These are phyloP conservation scores for Xerocomus alliaceus DNA, from an alignment of 1,284 basidiomycete species.

Conservation along the genomic window DNA sequence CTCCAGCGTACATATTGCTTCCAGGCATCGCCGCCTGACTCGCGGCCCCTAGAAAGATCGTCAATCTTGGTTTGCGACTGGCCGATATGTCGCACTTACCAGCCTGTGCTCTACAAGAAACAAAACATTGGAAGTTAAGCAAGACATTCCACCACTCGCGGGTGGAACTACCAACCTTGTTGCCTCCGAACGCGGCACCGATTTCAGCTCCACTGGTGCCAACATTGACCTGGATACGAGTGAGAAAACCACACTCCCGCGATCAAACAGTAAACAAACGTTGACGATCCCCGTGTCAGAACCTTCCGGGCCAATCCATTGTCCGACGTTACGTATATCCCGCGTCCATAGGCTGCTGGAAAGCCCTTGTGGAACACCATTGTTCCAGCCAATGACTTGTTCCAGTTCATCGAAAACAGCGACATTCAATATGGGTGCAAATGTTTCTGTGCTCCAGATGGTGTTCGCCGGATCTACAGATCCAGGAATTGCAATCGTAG, in stretches of 20 bases:
- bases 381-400: slow-evolving; percentile 92
- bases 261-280: slow-evolving; percentile 47
- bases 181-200: slow-evolving; percentile 89
- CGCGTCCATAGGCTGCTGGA: slow-evolving; percentile 92
- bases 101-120: slow-evolving; percentile 73
- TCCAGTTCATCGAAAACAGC: slow-evolving; percentile 90
- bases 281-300: slow-evolving; percentile 89
- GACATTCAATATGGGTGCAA: slow-evolving; percentile 87
- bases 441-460: slow-evolving; percentile 85
- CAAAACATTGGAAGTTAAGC: slow-evolving; percentile 15
- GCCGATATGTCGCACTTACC: slow-evolving; percentile 52
- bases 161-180: slow-evolving; percentile 67
- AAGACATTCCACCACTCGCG: slow-evolving; percentile 16
- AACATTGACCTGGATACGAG: slow-evolving; percentile 74
- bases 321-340: slow-evolving; percentile 81
- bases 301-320: slow-evolving; percentile 90
- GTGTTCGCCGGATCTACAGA: slow-evolving; percentile 56
- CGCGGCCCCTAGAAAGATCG: slow-evolving; percentile 77
- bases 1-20: slow-evolving; percentile 92
- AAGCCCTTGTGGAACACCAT: slow-evolving; percentile 88
- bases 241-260: slow-evolving; percentile 8
- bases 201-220: slow-evolving; percentile 96
- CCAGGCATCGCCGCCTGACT: slow-evolving; percentile 96
- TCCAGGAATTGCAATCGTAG: slow-evolving; percentile 80
- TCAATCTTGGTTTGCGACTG: slow-evolving; percentile 10